phyloP scores from a whole-genome alignment of 345 rosid species.

The Crucihimalaya himalaica region DNA sequence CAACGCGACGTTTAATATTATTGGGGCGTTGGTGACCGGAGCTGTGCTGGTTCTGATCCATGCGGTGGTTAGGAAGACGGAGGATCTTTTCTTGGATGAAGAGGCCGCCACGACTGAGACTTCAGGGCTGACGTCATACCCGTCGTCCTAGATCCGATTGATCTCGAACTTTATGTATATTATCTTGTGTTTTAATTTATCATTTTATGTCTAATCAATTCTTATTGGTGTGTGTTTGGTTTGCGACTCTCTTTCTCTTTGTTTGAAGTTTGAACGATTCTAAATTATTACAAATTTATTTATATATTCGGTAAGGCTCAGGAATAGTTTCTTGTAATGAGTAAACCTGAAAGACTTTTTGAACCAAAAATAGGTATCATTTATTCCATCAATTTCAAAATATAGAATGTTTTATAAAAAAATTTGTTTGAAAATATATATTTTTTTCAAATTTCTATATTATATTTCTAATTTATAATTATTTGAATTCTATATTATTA shows the following conservation, averaged over 20 bases:
- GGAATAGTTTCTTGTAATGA: not conserved
- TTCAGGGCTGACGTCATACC: conserved; percentile 36
- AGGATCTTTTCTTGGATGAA: conserved; percentile 63
- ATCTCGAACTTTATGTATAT: conserved; percentile 4
- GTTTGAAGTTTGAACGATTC: conserved; percentile 1
- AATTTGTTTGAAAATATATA: too few relatives aligned
- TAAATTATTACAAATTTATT: not conserved
- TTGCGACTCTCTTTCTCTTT: not conserved
- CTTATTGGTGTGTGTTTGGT: conserved; percentile 21
- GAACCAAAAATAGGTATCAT: not conserved
- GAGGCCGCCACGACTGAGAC: conserved; percentile 45
- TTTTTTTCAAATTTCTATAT: too few relatives aligned
- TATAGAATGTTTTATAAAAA: too few relatives aligned
- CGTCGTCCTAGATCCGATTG: conserved; percentile 21
- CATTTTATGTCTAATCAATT: conserved; percentile 7
- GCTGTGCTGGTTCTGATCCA: conserved; percentile 58
- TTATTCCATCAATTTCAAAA: too few relatives aligned
- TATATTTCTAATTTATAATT: too few relatives aligned
- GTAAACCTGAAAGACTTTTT: not conserved
- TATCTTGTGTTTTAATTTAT: not conserved
- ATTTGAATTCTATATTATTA: too few relatives aligned
- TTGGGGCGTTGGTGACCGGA: conserved; percentile 57
- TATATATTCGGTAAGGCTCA: not conserved
- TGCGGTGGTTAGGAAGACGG: conserved; percentile 68
- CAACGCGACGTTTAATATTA: conserved; percentile 55